Conservation (phyloP, 192 early-diverging fungal genomes). For the Obelidium mucronatum region DNA sequence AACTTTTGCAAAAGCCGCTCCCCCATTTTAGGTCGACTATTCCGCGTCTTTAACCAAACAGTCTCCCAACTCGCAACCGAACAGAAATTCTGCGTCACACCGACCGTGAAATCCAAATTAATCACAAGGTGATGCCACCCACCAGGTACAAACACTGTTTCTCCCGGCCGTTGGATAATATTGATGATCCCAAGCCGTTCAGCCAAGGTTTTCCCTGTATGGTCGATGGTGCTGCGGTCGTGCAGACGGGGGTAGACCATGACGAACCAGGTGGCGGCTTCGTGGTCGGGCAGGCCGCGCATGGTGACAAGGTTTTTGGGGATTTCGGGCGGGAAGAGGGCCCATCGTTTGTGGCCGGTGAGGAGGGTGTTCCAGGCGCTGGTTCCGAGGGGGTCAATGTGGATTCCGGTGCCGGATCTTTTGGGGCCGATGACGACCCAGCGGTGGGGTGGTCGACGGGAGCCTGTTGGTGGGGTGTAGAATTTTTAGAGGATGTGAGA, state of each 20-base stretch:
- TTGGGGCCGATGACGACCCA: conserved; percentile 81
- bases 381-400: conserved; percentile 78
- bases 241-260: conserved; percentile 55
- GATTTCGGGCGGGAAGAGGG: conserved; percentile 75
- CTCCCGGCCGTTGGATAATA: conserved; percentile 74
- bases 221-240: conserved; percentile 13
- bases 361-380: conserved; percentile 83
- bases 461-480: too few species aligned
- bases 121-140: conserved; percentile 85
- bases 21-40: conserved; percentile 45
- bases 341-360: conserved; percentile 77
- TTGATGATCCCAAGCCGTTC: conserved; percentile 73
- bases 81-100: conserved; percentile 84
- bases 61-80: conserved; percentile 69
- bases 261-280: conserved; percentile 79
- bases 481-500: too few species aligned
- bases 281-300: conserved; percentile 61
- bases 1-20: conserved; percentile 30
- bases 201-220: conserved; percentile 54
- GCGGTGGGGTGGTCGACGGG: conserved; percentile 71
- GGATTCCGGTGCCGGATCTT: conserved; percentile 75
- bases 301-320: conserved; percentile 66
- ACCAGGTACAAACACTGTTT: conserved; percentile 83
- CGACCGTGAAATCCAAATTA: conserved; percentile 79
- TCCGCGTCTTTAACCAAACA: conserved; percentile 72